Base-by-base conservation (phyloP, 2,329 filamentous ascomycete species). In the Trichoderma koningii region DNA sequence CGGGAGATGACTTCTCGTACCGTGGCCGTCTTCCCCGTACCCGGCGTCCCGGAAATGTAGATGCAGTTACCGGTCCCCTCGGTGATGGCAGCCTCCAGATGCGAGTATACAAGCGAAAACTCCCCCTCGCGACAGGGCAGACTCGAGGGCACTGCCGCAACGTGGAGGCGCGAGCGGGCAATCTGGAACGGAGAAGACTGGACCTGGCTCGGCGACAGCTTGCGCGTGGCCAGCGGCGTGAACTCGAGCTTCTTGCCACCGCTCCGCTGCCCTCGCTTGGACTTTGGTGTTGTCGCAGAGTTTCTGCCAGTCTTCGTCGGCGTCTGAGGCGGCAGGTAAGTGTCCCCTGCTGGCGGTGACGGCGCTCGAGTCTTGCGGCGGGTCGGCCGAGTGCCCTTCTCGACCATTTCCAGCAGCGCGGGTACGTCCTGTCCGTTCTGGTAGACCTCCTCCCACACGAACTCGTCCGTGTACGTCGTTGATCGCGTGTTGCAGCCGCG, bases 21-120 rank as follows among this genome's bases (percentile, higher is more conserved):
- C 0, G 96, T 99, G 14, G 95, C 95, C 1, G 95, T 99, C 77
- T 99, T 99, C 34, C 95, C 95, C 0, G 95, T 99, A 7, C 96
- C 95, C 0, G 96, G 95, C 0, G 94, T 98, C n/a, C 95, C 95
- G 0, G 95, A 98, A 66, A 99, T 99, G 78, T 99, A 99, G 73
- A 99, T 98, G 76, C 96, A 99, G 34, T 94, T 91, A 15, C 96
- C 96, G 2, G 90, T 91, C 19, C 94, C 95, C 70, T 97, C 94
- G 15, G 90, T 90, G 73, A 99, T 99, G 60, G 96, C 95, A 7
- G 92, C 90, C 74, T 97, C 93, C 41, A 99, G 87, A 75, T 98
- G 92, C 5, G 91, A 91, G 74, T 98, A 97, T 7, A 99, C 95
- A 2, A 91, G 87, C 10, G 89, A 87, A 76, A 99, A 99, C 74